Evolutionary conservation across 208 protist genomes (phyloP).

Genomic region (Leishmania lainsoni): DNA sequence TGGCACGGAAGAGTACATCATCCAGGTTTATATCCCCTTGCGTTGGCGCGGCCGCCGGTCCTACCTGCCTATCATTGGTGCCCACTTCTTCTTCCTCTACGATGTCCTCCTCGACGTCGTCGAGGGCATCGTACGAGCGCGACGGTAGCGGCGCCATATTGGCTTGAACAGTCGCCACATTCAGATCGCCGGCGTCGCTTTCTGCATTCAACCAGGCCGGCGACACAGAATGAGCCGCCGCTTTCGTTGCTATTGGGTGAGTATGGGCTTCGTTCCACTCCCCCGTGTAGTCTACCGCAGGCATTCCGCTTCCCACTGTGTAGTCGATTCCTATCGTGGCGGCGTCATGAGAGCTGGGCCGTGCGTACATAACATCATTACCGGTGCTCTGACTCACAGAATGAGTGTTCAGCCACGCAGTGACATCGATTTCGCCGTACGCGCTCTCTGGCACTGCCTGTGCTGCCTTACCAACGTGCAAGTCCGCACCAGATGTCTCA

Average conservation of each 20-base stretch:
- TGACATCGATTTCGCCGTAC: constrained; percentile 16
- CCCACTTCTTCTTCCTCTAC: constrained; percentile 22
- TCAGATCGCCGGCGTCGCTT: not conserved
- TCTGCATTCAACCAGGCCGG: constrained; percentile 27
- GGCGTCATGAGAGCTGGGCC: not conserved
- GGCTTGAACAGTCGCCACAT: not conserved
- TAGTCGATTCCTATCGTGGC: not conserved
- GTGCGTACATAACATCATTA: not conserved
- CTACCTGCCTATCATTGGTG: constrained; percentile 11
- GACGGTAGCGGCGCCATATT: not conserved
- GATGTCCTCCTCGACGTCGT: constrained; percentile 17
- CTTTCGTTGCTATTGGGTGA: not conserved
- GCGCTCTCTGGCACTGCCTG: not conserved
- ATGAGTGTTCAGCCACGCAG: constrained; percentile 27
- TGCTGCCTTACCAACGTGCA: too few species aligned
- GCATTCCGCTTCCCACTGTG: not conserved
- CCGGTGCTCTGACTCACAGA: not conserved
- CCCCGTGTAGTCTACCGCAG: constrained; percentile 15
- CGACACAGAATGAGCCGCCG: constrained; percentile 6
- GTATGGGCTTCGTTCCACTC: constrained; percentile 5
- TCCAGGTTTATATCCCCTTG: constrained; percentile 11
- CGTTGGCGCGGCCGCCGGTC: not conserved
- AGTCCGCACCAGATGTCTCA: not conserved
- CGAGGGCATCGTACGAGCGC: constrained; percentile 1
- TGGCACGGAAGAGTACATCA: constrained; percentile 6